Base-by-base conservation (phyloP, 768 basidiomycete genomes). In the Artomyces pyxidatus region DNA sequence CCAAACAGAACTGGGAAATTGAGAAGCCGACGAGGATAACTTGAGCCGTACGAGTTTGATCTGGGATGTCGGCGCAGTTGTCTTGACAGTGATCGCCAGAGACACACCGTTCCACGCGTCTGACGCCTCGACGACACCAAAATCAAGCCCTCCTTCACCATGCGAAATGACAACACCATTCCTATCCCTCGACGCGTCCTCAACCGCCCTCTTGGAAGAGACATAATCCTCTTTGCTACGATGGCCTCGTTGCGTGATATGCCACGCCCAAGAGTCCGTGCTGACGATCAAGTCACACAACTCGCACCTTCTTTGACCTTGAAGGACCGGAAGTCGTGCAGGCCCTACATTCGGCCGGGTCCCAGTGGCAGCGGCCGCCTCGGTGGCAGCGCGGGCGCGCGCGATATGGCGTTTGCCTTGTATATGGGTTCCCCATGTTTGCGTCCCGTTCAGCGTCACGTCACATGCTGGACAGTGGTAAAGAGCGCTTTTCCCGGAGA, bases 81-180 rank as follows among this genome's bases (percentile, higher is more conserved):
- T 51, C 40, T 56, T 27, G 17, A 64, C 38, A 16, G 42, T 37
- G n/a, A 61, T 26, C 16, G 25, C 28, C 10, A 39, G 49, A 7
- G 30, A 42, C 21, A 56, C 50, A 2, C 58, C 60, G 10, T 28
- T 41, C 7, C 48, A 37, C 1, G 68, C 70, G n/a, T 57, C 59
- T 0, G 50, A 48, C 4, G 63, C 59, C 16, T 75, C 71, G 4
- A 83, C 58, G 32, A 81, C 64, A 3, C 70, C 78, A 44, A 83
- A 76, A 56, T 83, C 71, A 10, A 76, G 59, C 4, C 65, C 60
- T 1, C 71, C 72, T 21, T 57, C 54, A 17, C 32, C 32, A 35
- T 35, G 32, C 32, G 32, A 35, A 12, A 35, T 12, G 12, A 17
- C 12, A 17, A 35, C 32, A 17, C 32, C 32, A 17, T 35, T 35